Evolutionary conservation across 805 yeast genomes (phyloP).

Genomic region (Naumovozyma castellii): DNA sequence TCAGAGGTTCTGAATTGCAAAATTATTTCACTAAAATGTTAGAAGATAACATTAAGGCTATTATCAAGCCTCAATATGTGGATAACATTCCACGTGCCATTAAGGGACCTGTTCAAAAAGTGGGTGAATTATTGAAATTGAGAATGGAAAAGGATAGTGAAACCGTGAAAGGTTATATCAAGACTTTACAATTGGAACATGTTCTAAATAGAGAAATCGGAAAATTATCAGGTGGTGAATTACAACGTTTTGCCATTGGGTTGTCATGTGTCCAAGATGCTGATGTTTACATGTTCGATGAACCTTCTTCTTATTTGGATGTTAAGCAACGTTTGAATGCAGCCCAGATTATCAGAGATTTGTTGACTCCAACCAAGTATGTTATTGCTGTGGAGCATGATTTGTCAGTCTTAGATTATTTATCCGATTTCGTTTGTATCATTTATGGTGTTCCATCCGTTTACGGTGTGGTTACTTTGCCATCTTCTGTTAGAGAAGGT

Average conservation of each 20-base stretch:
- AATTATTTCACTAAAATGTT: constrained; percentile 89
- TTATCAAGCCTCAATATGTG: constrained; percentile 97
- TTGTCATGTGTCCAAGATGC: constrained; percentile 94
- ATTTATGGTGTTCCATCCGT: constrained; percentile 97
- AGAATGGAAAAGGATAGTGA: constrained; percentile 62
- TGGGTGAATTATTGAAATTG: constrained; percentile 70
- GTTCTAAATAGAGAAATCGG: constrained; percentile 81
- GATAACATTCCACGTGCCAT: constrained; percentile 96
- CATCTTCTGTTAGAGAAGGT: constrained; percentile 97
- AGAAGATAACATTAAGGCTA: constrained; percentile 92
- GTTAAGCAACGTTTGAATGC: constrained; percentile 98
- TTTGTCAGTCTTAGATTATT: constrained; percentile 90
- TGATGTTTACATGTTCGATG: constrained; percentile 97
- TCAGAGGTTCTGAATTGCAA: constrained; percentile 96
- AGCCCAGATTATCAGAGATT: constrained; percentile 84
- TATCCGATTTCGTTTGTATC: constrained; percentile 94
- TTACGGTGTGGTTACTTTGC: constrained; percentile 96
- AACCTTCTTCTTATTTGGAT: constrained; percentile 96
- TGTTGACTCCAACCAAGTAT: constrained; percentile 65
- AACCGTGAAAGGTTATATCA: constrained; percentile 54
- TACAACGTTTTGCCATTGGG: constrained; percentile 96
- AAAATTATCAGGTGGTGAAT: constrained; percentile 94
- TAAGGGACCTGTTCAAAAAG: constrained; percentile 79
- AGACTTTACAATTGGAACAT: constrained; percentile 61
- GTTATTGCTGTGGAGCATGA: constrained; percentile 98